Percentiles rank a stretch among this genome's conserved stretches.
phyloP scores from a whole-genome alignment of 2,329 filamentous ascomycete genomes.

The Aspergillus aculeatus region DNA sequence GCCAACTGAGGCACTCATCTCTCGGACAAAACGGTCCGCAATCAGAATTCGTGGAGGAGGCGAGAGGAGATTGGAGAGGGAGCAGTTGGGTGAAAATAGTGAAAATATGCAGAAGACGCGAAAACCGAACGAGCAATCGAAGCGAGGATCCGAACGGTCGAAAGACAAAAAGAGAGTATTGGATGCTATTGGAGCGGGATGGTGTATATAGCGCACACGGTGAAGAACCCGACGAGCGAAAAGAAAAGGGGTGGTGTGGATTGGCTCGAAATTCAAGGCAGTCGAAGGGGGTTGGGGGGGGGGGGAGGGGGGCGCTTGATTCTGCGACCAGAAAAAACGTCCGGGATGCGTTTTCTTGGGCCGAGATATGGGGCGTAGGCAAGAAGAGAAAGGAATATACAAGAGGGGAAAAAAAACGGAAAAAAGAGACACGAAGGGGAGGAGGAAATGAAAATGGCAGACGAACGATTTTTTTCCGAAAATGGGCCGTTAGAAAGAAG shows the following conservation, averaged over 20 bases:
- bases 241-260: constrained; percentile 9
- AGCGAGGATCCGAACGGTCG: not conserved
- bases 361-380: constrained; percentile 5
- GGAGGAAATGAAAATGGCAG: constrained; percentile 8
- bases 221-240: not conserved
- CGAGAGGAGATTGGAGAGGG: not conserved
- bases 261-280: not conserved
- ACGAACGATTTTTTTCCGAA: constrained; percentile 11
- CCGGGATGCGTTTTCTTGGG: constrained; percentile 3
- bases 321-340: constrained; percentile 2
- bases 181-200: constrained; percentile 5
- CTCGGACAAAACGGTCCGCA: constrained; percentile 32
- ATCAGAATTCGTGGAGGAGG: constrained; percentile 2
- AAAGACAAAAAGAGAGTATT: not conserved
- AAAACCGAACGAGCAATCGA: not conserved
- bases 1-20: constrained; percentile 33
- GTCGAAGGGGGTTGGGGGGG: not conserved
- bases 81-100: not conserved
- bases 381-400: constrained; percentile 1
- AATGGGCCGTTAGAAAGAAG: constrained; percentile 12
- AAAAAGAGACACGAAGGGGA: constrained; percentile 6
- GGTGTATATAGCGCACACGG: constrained; percentile 1
- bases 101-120: not conserved
- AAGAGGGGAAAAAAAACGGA: constrained; percentile 5
- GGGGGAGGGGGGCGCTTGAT: constrained; percentile 1